Evolutionary conservation across 2,329 filamentous ascomycete genomes (phyloP).

Genomic region (Immersiporthe knoxdaviesiana): DNA sequence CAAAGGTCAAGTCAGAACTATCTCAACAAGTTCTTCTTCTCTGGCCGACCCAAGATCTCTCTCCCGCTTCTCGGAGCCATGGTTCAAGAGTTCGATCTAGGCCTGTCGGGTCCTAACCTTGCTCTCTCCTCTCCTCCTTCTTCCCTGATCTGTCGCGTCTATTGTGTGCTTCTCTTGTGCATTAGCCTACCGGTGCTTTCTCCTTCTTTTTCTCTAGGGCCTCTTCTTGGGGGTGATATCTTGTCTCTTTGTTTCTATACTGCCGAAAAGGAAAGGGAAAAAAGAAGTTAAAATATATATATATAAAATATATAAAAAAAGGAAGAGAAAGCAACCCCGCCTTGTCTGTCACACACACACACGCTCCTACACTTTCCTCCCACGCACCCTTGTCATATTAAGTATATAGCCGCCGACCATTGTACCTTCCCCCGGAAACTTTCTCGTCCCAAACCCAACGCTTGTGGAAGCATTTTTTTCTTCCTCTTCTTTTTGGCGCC

Average conservation of each 20-base stretch:
- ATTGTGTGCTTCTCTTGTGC: slow-evolving; percentile 19
- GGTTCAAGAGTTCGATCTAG: background rate
- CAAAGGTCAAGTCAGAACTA: background rate
- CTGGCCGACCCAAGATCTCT: background rate
- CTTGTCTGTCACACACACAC: background rate
- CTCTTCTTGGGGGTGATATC: background rate
- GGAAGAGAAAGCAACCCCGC: background rate
- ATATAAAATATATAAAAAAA: too few species aligned
- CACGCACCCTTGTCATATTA: slow-evolving; percentile 11
- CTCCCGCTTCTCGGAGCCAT: background rate
- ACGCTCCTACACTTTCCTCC: background rate
- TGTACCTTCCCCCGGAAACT: slow-evolving; percentile 6
- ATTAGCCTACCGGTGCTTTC: slow-evolving; percentile 22
- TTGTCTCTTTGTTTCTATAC: slow-evolving; percentile 6
- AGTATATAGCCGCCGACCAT: slow-evolving; percentile 28
- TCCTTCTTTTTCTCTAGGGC: background rate
- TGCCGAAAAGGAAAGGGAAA: slow-evolving; percentile 6
- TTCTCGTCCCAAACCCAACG: slow-evolving; percentile 19
- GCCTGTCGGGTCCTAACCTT: background rate
- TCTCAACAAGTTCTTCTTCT: background rate
- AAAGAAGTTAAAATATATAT: too few species aligned
- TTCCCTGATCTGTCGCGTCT: slow-evolving; percentile 15
- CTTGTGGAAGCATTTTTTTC: background rate
- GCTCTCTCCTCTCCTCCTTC: background rate
- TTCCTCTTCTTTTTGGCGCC: background rate